Evolutionary conservation across 176 grass and related monocot genomes (phyloP).

Genomic region (Triticum monococcum): DNA sequence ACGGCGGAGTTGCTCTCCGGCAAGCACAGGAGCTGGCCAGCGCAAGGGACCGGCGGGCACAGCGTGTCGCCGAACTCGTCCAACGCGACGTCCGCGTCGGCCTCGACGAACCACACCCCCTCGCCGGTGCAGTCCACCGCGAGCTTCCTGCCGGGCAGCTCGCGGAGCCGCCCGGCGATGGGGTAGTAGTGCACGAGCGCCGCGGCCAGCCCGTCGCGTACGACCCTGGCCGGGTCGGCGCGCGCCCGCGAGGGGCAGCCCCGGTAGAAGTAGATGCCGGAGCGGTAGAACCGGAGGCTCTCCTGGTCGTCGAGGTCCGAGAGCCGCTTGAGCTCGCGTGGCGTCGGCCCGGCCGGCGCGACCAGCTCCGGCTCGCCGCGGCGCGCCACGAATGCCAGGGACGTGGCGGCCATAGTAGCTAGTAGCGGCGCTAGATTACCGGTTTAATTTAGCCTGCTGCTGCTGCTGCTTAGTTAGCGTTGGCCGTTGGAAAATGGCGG

Average conservation of each 20-base stretch:
- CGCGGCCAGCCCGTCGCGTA: conserved; percentile 3
- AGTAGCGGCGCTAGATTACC: not conserved
- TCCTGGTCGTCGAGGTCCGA: conserved; percentile 56
- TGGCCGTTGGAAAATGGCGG: not conserved
- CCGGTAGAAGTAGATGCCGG: conserved; percentile 30
- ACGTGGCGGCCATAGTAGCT: not conserved
- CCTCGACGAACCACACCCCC: conserved; percentile 43
- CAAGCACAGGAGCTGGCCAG: conserved; percentile 33
- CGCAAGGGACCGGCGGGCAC: conserved; percentile 29
- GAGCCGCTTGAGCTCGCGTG: conserved; percentile 31
- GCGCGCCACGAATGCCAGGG: conserved; percentile 17
- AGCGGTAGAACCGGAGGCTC: conserved; percentile 37
- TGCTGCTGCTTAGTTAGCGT: not conserved
- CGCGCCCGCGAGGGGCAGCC: not conserved
- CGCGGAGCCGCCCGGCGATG: conserved; percentile 39
- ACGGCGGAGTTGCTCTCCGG: conserved; percentile 24
- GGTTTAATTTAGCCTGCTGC: not conserved
- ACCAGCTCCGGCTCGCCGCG: conserved; percentile 26
- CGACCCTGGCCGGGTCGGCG: conserved; percentile 21
- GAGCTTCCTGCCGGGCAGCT: conserved; percentile 35
- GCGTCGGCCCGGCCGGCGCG: conserved; percentile 17
- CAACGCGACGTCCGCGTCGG: conserved; percentile 32
- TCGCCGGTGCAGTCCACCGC: conserved; percentile 49
- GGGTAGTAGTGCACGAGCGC: conserved; percentile 48
- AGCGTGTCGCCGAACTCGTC: conserved; percentile 11